Percentiles rank a stretch among this genome's conserved stretches.
Conservation (phyloP, 805 yeast species). For the Pichia deserticola region DNA sequence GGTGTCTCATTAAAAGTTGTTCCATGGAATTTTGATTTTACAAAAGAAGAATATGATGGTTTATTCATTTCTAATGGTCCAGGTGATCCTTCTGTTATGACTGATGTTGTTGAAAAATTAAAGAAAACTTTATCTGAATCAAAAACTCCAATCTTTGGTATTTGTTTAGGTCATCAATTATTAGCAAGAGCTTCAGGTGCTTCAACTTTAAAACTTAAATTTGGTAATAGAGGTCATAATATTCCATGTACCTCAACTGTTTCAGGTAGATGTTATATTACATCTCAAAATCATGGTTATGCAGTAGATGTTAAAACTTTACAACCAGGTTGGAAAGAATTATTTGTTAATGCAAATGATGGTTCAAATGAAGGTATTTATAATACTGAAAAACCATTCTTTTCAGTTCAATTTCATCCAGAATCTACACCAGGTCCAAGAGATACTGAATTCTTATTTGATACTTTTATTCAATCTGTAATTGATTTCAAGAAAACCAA, state of each 20-base stretch:
- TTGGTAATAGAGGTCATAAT: conserved; percentile 99
- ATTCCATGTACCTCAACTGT: conserved; percentile 83
- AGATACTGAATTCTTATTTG: conserved; percentile 96
- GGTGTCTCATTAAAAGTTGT: conserved; percentile 95
- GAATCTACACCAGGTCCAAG: conserved; percentile 99
- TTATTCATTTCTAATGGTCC: conserved; percentile 97
- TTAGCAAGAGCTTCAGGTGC: conserved; percentile 96
- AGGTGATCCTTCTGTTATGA: conserved; percentile 93
- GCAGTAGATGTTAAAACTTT: conserved; percentile 86
- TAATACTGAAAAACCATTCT: conserved; percentile 78
- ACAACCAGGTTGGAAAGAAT: conserved; percentile 79
- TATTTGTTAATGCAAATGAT: conserved; percentile 93
- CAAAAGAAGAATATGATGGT: conserved; percentile 83
- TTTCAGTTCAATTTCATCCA: conserved; percentile 99
- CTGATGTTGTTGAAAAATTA: conserved; percentile 56
- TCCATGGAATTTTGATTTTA: conserved; percentile 89
- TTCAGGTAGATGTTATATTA: conserved; percentile 93
- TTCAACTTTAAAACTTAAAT: conserved; percentile 81
- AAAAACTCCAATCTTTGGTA: conserved; percentile 91
- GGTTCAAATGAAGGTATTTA: conserved; percentile 98
- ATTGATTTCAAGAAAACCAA: conserved; percentile 51
- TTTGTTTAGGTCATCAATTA: conserved; percentile 96
- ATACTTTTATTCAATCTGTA: conserved; percentile 82
- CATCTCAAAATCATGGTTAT: conserved; percentile 98
- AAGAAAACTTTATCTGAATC: conserved; percentile 50